phyloP scores from a whole-genome alignment of 2,329 filamentous ascomycete species.

The Colletotrichum godetiae region DNA sequence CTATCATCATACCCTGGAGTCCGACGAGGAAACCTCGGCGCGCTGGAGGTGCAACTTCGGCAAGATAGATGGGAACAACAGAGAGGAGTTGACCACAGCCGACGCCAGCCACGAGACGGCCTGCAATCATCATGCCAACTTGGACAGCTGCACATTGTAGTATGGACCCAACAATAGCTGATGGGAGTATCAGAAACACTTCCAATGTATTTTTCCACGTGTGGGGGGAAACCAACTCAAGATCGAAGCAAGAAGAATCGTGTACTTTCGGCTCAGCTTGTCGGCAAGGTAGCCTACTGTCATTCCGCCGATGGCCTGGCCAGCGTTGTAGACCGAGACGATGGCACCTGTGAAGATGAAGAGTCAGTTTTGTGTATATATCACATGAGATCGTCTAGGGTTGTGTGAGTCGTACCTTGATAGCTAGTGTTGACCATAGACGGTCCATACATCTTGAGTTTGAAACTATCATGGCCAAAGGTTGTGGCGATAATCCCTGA shows the following conservation, averaged over 20 bases:
- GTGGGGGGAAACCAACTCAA: neutral
- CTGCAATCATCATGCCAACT: slow-evolving; percentile 43
- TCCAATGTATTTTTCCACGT: neutral
- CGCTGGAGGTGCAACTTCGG: slow-evolving; percentile 41
- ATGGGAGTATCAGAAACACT: neutral
- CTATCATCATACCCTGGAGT: slow-evolving; percentile 47
- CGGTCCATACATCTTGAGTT: slow-evolving; percentile 32
- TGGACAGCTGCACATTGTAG: slow-evolving; percentile 39
- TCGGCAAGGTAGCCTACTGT: slow-evolving; percentile 18
- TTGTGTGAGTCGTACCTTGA: neutral
- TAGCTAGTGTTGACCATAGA: slow-evolving; percentile 8
- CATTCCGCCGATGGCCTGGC: slow-evolving; percentile 22
- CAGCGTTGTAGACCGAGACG: slow-evolving; percentile 34
- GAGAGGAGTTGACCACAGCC: slow-evolving; percentile 41
- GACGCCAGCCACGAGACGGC: slow-evolving; percentile 40
- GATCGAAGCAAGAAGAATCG: slow-evolving; percentile 16
- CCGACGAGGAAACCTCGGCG: slow-evolving; percentile 41
- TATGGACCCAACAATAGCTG: slow-evolving; percentile 15
- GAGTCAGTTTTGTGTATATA: neutral
- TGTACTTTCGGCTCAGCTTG: slow-evolving; percentile 26
- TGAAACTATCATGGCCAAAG: slow-evolving; percentile 33
- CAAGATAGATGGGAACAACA: slow-evolving; percentile 41
- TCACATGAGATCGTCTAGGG: neutral
- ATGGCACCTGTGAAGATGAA: slow-evolving; percentile 16
- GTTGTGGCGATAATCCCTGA: slow-evolving; percentile 29